These are phyloP conservation scores for Euptelea pleiosperma DNA, from an alignment of 164 flowering plant species.

Conservation along the genomic window DNA sequence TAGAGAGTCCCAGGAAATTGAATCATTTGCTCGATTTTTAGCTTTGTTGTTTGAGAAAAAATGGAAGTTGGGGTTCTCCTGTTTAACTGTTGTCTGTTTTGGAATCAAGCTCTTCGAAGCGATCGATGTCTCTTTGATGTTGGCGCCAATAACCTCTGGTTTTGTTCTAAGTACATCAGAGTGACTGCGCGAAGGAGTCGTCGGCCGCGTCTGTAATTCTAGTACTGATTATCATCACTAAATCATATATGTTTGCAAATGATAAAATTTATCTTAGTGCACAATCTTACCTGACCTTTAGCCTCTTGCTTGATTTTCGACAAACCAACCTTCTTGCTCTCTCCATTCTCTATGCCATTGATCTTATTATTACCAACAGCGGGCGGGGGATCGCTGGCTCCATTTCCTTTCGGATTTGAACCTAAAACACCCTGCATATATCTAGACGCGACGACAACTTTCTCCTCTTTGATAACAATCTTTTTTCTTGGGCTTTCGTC, in stretches of 20 bases:
- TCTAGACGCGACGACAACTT: constrained; percentile 74
- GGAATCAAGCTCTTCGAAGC: constrained; percentile 21
- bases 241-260: background rate
- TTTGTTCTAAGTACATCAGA: constrained; percentile 27
- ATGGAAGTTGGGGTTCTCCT: constrained; percentile 36
- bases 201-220: constrained; percentile 38
- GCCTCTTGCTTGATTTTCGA: constrained; percentile 44
- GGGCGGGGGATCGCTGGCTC: too few species aligned
- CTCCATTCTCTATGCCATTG: constrained; percentile 36
- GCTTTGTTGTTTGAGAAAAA: constrained; percentile 21
- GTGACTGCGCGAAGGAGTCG: constrained; percentile 30
- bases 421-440: constrained; percentile 66
- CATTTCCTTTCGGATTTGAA: constrained; percentile 31
- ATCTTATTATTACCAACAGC: too few species aligned
- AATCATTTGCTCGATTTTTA: constrained; percentile 36
- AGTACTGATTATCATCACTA: constrained; percentile 10
- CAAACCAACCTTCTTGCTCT: constrained; percentile 29
- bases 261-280: too few species aligned
- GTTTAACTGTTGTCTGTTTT: constrained; percentile 32
- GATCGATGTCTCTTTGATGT: constrained; percentile 24
- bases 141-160: constrained; percentile 26
- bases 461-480: constrained; percentile 87
- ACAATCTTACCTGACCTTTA: constrained; percentile 61
- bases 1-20: constrained; percentile 53
- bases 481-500: constrained; percentile 38